These are phyloP conservation scores for Dendrobium catenatum DNA, from an alignment of 106 monocot species.

Conservation along the genomic window DNA sequence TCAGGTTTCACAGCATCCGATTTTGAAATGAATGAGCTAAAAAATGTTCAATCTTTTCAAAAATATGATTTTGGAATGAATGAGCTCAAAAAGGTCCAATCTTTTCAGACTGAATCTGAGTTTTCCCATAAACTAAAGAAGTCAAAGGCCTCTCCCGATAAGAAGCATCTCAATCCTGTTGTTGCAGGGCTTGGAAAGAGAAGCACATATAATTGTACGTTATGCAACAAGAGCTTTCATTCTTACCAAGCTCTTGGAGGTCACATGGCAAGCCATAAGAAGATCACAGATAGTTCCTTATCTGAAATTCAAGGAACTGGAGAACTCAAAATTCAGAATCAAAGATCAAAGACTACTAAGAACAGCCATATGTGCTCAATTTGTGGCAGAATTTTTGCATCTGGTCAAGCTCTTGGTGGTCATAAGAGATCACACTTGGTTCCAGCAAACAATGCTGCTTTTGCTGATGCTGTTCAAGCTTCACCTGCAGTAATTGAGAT, in stretches of 20 bases:
- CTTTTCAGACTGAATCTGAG: not conserved
- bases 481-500: not conserved
- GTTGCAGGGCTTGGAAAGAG: not conserved
- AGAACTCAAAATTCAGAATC: not conserved
- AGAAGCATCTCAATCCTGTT: not conserved
- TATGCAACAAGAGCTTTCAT: slow-evolving; percentile 23
- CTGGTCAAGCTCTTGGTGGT: slow-evolving; percentile 5
- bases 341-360: not conserved
- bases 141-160: not conserved
- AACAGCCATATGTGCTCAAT: not conserved
- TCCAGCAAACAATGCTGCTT: not conserved
- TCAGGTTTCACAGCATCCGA: not conserved
- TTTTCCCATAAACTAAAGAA: not conserved
- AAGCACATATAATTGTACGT: slow-evolving; percentile 13
- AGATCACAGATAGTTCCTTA: not conserved
- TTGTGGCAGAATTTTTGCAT: not conserved
- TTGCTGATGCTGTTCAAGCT: not conserved
- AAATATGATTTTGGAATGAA: not conserved
- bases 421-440: slow-evolving; percentile 10
- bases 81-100: not conserved
- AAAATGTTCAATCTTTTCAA: not conserved
- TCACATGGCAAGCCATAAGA: slow-evolving; percentile 27
- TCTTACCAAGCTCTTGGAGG: slow-evolving; percentile 40
- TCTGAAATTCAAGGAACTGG: not conserved
- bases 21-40: not conserved